Conservation (phyloP, 345 rosid genomes). For the Hevea brasiliensis region DNA sequence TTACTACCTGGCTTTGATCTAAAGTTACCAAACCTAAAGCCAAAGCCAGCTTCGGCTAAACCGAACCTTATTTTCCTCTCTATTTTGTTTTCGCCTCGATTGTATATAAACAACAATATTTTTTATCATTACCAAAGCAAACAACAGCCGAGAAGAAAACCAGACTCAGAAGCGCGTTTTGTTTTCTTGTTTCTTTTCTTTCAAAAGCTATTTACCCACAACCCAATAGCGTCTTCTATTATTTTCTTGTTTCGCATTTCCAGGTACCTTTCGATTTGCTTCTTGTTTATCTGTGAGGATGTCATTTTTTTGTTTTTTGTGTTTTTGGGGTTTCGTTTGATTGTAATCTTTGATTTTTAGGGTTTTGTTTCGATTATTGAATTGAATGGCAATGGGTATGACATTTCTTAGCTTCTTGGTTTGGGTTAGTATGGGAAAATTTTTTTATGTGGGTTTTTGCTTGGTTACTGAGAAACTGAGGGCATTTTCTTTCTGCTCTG, state of each 20-base stretch:
- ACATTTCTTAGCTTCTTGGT: background rate
- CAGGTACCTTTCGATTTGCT: conserved; percentile 3
- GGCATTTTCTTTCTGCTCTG: background rate
- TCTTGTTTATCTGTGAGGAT: background rate
- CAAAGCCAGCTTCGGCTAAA: background rate
- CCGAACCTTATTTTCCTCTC: background rate
- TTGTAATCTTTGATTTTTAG: background rate
- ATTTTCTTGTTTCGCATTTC: background rate
- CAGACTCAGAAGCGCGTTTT: background rate
- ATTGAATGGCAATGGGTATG: conserved; percentile 1
- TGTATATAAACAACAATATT: background rate
- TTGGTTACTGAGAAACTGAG: background rate
- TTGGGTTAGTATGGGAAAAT: background rate
- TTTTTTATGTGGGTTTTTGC: background rate
- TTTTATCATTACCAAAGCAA: background rate
- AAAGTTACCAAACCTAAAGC: conserved; percentile 8
- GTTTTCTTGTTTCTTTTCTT: background rate
- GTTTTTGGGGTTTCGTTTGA: background rate
- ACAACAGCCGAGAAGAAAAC: background rate
- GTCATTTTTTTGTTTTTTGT: background rate
- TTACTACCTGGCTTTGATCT: background rate
- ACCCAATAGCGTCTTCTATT: background rate
- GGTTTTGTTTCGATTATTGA: conserved; percentile 1
- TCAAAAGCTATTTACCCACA: background rate
- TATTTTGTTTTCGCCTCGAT: background rate